Conservation (phyloP, 768 basidiomycete species). For the Phaeotremella skinneri region DNA sequence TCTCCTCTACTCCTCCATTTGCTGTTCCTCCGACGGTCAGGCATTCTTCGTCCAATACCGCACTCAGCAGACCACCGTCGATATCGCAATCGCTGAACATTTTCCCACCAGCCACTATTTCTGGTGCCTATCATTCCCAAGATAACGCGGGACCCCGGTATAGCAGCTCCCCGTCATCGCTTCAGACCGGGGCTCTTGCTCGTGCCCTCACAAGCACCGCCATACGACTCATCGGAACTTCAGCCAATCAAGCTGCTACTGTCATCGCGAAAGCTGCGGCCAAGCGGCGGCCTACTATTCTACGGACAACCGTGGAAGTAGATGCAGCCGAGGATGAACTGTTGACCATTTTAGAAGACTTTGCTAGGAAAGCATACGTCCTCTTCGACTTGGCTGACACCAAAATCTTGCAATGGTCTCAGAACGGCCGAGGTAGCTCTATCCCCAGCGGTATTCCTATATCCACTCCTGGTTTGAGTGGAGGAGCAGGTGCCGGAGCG, state of each 20-base stretch:
- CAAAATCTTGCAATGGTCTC: constrained; percentile 60
- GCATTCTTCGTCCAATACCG: constrained; percentile 13
- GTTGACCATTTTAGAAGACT: constrained; percentile 75
- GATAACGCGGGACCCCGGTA: constrained; percentile 34
- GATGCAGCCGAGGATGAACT: constrained; percentile 66
- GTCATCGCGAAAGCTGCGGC: constrained; percentile 35
- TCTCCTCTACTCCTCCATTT: constrained; percentile 53
- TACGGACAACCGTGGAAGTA: constrained; percentile 28
- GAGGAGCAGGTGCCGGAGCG: not conserved
- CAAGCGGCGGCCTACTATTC: constrained; percentile 29
- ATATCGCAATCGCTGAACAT: constrained; percentile 26
- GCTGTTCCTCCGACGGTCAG: constrained; percentile 38
- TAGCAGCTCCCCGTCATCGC: constrained; percentile 45
- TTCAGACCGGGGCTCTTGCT: constrained; percentile 50
- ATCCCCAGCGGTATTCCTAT: not conserved
- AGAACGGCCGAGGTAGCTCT: not conserved
- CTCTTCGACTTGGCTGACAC: constrained; percentile 85
- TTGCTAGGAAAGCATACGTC: constrained; percentile 94
- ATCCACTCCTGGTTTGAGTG: constrained; percentile 7
- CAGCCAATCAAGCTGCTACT: constrained; percentile 38
- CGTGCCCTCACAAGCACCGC: constrained; percentile 52
- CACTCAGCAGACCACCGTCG: constrained; percentile 25
- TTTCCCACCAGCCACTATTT: constrained; percentile 33
- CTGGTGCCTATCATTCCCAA: constrained; percentile 23
- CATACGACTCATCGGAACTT: constrained; percentile 51